Evolutionary conservation across 192 early-diverging fungal genomes (phyloP).

Genomic region (Dissophora globulifera): DNA sequence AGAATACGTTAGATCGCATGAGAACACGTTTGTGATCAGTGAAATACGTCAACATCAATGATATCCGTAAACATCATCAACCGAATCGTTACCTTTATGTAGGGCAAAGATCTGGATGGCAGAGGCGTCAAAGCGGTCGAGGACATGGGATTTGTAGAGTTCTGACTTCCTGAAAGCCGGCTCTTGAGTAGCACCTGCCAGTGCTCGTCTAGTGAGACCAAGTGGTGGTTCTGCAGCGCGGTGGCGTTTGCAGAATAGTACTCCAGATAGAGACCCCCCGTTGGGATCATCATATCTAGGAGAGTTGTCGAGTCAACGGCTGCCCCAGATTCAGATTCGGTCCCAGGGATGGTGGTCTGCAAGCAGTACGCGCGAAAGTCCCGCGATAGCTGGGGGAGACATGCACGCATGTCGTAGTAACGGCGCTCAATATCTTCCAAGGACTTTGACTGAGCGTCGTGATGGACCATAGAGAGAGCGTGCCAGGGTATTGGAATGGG

Average conservation of each 20-base stretch:
- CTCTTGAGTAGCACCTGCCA: slow-evolving; percentile 26
- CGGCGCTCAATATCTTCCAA: slow-evolving; percentile 33
- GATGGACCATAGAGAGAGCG: slow-evolving; percentile 28
- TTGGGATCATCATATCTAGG: slow-evolving; percentile 2
- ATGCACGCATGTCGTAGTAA: neutral
- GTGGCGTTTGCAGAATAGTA: slow-evolving; percentile 37
- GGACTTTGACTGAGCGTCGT: slow-evolving; percentile 17
- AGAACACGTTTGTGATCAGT: too few species aligned
- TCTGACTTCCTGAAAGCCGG: neutral
- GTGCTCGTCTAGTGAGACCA: slow-evolving; percentile 23
- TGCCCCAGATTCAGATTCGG: neutral
- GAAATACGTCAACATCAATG: too few species aligned
- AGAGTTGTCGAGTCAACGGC: neutral
- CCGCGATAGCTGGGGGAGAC: neutral
- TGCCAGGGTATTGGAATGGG: slow-evolving; percentile 38
- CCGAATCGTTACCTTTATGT: neutral
- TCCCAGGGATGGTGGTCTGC: neutral
- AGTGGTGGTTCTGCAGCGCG: slow-evolving; percentile 29
- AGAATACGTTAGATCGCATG: too few species aligned
- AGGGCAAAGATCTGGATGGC: neutral
- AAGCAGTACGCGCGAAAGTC: slow-evolving; percentile 18
- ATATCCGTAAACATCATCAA: too few species aligned
- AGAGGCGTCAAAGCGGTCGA: neutral
- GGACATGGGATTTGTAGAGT: neutral
- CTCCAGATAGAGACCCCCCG: slow-evolving; percentile 29